phyloP scores from a whole-genome alignment of 768 basidiomycete genomes.

The Leccinum disarticulatum region DNA sequence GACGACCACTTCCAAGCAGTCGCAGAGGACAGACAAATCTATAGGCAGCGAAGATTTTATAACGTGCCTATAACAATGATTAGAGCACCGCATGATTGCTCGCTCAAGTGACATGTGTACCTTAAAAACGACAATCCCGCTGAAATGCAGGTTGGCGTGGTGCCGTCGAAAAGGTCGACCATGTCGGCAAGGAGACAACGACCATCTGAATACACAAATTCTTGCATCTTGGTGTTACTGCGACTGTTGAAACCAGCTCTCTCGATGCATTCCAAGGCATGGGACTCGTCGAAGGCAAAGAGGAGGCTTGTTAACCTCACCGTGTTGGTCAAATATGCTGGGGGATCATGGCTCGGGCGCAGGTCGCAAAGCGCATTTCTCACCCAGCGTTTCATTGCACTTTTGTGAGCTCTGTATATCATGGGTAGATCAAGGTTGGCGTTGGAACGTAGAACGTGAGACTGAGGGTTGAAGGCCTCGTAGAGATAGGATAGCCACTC shows the following conservation, averaged over 20 bases:
- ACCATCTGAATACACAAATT: constrained; percentile 17
- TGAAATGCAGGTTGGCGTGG: constrained; percentile 24
- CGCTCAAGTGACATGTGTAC: constrained; percentile 25
- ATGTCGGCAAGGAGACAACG: constrained; percentile 35
- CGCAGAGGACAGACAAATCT: constrained; percentile 49
- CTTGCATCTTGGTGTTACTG: not conserved
- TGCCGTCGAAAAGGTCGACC: constrained; percentile 30
- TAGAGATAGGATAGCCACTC: constrained; percentile 44
- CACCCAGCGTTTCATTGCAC: constrained; percentile 47
- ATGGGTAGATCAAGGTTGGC: constrained; percentile 33
- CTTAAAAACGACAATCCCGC: constrained; percentile 40
- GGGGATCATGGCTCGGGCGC: not conserved
- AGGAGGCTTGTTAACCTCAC: constrained; percentile 38
- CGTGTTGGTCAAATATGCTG: constrained; percentile 39
- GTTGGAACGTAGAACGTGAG: constrained; percentile 43
- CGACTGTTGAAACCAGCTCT: constrained; percentile 30
- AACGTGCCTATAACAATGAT: constrained; percentile 40
- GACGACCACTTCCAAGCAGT: constrained; percentile 50
- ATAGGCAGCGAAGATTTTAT: constrained; percentile 37
- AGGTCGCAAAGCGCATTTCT: constrained; percentile 44
- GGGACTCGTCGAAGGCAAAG: constrained; percentile 37
- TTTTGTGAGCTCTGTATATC: constrained; percentile 41
- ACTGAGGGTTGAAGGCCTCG: constrained; percentile 49
- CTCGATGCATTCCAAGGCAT: constrained; percentile 35
- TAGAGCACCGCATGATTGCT: constrained; percentile 26